Conservation (phyloP, 2,329 filamentous ascomycete genomes). For the Claviceps monticola region DNA sequence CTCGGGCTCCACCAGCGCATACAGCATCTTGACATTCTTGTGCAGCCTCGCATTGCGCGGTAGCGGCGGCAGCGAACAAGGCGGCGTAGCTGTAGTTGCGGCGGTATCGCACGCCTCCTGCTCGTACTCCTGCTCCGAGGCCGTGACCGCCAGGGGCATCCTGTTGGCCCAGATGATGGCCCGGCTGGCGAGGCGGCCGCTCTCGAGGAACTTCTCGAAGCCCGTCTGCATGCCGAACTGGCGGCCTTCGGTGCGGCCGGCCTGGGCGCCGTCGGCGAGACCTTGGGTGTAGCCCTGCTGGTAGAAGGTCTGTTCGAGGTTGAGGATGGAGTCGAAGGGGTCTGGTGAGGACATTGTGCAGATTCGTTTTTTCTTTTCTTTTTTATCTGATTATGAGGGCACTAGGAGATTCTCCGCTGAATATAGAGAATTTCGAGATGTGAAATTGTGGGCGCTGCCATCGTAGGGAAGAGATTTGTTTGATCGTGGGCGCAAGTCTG, state of each 20-base stretch:
- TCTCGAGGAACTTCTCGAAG: constrained; percentile 79
- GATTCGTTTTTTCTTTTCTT: not conserved
- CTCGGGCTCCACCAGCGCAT: constrained; percentile 64
- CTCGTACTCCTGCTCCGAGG: too few species aligned
- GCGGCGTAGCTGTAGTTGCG: not conserved
- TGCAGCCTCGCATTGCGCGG: constrained; percentile 50
- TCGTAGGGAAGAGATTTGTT: too few species aligned
- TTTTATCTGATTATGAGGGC: not conserved
- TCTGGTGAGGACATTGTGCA: constrained; percentile 21
- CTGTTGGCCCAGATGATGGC: constrained; percentile 75
- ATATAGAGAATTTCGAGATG: too few species aligned
- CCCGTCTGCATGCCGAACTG: constrained; percentile 84
- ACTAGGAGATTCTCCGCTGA: not conserved
- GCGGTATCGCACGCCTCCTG: not conserved
- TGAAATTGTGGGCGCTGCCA: too few species aligned
- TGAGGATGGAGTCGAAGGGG: constrained; percentile 42
- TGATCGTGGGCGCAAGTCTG: too few species aligned
- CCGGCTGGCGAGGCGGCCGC: constrained; percentile 65
- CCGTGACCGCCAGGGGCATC: constrained; percentile 22
- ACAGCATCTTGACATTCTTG: constrained; percentile 63
- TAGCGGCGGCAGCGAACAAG: constrained; percentile 26
- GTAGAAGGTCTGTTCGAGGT: constrained; percentile 60
- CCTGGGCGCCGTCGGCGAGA: constrained; percentile 56
- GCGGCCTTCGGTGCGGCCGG: constrained; percentile 77
- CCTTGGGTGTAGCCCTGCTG: constrained; percentile 68